Evolutionary conservation across 306 rosid species (phyloP).

Genomic region (Fagus crenata): DNA sequence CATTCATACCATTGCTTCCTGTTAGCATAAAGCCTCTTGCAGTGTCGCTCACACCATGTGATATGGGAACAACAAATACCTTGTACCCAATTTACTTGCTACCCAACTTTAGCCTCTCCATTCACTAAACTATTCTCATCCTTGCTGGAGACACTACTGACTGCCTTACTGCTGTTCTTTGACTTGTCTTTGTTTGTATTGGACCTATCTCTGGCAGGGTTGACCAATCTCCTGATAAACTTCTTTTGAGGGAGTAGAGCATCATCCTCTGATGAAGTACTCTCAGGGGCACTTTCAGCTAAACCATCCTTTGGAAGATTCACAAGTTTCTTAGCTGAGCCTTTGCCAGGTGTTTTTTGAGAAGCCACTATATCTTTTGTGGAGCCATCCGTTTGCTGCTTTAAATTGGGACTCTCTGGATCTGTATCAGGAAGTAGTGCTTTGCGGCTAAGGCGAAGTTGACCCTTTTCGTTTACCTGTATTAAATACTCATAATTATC

Average conservation of each 20-base stretch:
- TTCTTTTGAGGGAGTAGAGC: conserved; percentile 55
- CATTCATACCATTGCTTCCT: conserved; percentile 49
- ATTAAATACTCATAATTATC: conserved; percentile 28
- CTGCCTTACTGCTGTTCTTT: conserved; percentile 43
- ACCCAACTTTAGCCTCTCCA: conserved; percentile 58
- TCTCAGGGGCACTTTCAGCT: conserved; percentile 42
- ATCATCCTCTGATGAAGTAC: conserved; percentile 43
- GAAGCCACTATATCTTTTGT: conserved; percentile 27
- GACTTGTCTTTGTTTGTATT: conserved; percentile 47
- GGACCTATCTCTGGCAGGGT: conserved; percentile 46
- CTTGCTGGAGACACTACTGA: conserved; percentile 38
- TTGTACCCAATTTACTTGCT: conserved; percentile 25
- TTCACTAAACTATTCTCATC: conserved; percentile 64
- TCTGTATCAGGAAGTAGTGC: conserved; percentile 77
- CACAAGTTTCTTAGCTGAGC: conserved; percentile 25
- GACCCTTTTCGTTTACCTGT: conserved; percentile 91
- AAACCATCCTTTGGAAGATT: conserved; percentile 20
- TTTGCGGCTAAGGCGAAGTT: conserved; percentile 88
- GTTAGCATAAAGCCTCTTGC: conserved; percentile 27
- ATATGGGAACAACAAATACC: conserved; percentile 24
- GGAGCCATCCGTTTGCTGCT: conserved; percentile 42
- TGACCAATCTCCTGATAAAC: conserved; percentile 53
- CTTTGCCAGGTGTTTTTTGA: conserved; percentile 26
- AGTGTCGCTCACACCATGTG: conserved; percentile 28
- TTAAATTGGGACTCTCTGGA: conserved; percentile 42